Evolutionary conservation across 140 eudicot genomes (phyloP), one percentile per base, ranked within the genome.

Genomic region (Cichorium intybus): DNA sequence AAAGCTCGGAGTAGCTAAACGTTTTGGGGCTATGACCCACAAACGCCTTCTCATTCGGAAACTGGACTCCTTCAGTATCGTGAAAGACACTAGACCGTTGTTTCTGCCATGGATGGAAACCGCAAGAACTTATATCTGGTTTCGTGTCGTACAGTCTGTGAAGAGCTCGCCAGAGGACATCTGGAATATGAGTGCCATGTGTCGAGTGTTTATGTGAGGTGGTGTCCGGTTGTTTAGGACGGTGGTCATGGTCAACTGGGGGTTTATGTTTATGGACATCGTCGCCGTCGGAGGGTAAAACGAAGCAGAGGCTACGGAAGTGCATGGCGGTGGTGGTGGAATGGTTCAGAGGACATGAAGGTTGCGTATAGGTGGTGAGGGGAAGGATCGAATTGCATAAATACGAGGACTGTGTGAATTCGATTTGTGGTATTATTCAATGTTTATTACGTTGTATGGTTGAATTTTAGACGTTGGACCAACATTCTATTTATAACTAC

Each of bases 1-100:
- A 92, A 33, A 92, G 96, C 78, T 92, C 98, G 0, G 98, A 76
- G 33, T 83, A 92, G 71, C 95, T 83, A 51, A 85, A 92, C 0
- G 73, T 85, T 62, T 91, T 79, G 3, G 98, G 95, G 60, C 79
- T 84, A 6, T 60, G 70, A 7, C 81, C 81, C 17, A 71, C 66
- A 5, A 81, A 81, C 26, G 34, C 70, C 46, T 85, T 85, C 14
- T 75, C 77, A n/a, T 74, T 49, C 0, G 76, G 48, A 24, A 83
- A 33, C n/a, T 79, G 80, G 35, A 92, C 77, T 0, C 98, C 98
- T 27, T 82, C 87, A 3, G 89, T 86, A 55, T 92, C 98, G 16
- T 77, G 85, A 35, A 56, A 88, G 14, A 52, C 24, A 6, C 56
- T 34, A 1, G 90, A 64, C 7, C 24, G 52, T 1, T 51, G 77